phyloP scores from a whole-genome alignment of 1,284 basidiomycete genomes.

The Inonotus hispidus region DNA sequence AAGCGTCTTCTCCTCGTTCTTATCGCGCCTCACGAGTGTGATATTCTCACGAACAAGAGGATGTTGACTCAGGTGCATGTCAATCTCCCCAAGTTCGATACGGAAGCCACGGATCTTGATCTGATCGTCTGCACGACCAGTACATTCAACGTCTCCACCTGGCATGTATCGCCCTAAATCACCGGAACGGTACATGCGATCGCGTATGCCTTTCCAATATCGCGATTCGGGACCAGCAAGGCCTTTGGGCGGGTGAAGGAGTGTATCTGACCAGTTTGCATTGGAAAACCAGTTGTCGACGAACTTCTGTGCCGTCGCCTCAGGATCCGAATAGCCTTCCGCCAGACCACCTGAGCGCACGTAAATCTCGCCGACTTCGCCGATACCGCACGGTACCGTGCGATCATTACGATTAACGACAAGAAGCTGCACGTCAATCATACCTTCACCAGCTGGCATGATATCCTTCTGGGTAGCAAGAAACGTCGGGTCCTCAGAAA shows the following conservation, averaged over 20 bases:
- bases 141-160: constrained; percentile 94
- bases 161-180: constrained; percentile 95
- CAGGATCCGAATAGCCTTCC: constrained; percentile 89
- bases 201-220: constrained; percentile 96
- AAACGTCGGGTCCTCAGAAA: constrained; percentile 85
- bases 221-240: constrained; percentile 64
- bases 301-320: constrained; percentile 87
- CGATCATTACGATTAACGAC: constrained; percentile 94
- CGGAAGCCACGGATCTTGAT: constrained; percentile 99
- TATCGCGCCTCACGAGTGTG: constrained; percentile 93
- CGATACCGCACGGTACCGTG: constrained; percentile 86
- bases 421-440: constrained; percentile 96
- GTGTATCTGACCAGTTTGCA: constrained; percentile 61
- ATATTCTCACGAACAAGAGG: constrained; percentile 95
- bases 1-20: constrained; percentile 99
- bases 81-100: constrained; percentile 98
- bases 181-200: constrained; percentile 97
- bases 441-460: constrained; percentile 96
- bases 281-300: constrained; percentile 87
- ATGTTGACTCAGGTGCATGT: constrained; percentile 93
- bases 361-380: constrained; percentile 98
- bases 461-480: constrained; percentile 95
- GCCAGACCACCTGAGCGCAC: constrained; percentile 95
- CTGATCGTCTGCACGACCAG: constrained; percentile 96
- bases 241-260: constrained; percentile 53